Evolutionary conservation across 192 early-diverging fungal genomes (phyloP).

Genomic region (Linnemannia hyalina): DNA sequence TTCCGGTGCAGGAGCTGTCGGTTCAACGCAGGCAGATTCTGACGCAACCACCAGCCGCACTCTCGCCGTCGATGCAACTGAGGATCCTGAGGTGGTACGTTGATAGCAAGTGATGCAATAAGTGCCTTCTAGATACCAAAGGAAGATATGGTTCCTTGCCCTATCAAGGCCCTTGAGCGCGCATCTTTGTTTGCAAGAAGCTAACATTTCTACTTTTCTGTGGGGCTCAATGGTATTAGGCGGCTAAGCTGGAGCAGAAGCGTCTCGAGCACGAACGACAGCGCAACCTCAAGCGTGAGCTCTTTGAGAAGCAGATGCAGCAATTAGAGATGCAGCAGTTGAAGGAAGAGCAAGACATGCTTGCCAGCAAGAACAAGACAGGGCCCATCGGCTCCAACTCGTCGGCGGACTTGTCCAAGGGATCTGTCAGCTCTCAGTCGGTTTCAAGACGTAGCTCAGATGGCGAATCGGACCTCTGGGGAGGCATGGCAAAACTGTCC

Average conservation of each 20-base stretch:
- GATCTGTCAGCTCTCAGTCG: slow-evolving; percentile 59
- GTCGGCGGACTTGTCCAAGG: slow-evolving; percentile 17
- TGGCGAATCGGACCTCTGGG: slow-evolving; percentile 59
- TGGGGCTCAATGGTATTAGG: background rate
- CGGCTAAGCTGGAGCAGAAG: slow-evolving; percentile 61
- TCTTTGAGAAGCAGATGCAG: slow-evolving; percentile 66
- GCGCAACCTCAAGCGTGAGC: slow-evolving; percentile 55
- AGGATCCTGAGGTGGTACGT: slow-evolving; percentile 49
- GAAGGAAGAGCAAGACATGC: slow-evolving; percentile 61
- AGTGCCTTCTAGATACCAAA: background rate
- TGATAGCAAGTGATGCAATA: background rate
- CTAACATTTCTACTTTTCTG: background rate
- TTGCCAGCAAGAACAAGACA: slow-evolving; percentile 47
- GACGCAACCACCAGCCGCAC: slow-evolving; percentile 24
- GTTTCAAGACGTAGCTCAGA: slow-evolving; percentile 80
- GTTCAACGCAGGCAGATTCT: slow-evolving; percentile 13
- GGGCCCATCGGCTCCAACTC: slow-evolving; percentile 13
- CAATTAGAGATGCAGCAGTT: slow-evolving; percentile 62
- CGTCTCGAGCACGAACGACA: slow-evolving; percentile 61
- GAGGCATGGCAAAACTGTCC: slow-evolving; percentile 56
- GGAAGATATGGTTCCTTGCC: no score
- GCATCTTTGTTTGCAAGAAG: background rate
- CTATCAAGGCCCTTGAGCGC: no score
- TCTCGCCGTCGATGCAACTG: slow-evolving; percentile 23
- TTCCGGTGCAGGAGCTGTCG: slow-evolving; percentile 26